Base-by-base conservation (phyloP, 768 basidiomycete genomes). In the Mycena kentingensis region DNA sequence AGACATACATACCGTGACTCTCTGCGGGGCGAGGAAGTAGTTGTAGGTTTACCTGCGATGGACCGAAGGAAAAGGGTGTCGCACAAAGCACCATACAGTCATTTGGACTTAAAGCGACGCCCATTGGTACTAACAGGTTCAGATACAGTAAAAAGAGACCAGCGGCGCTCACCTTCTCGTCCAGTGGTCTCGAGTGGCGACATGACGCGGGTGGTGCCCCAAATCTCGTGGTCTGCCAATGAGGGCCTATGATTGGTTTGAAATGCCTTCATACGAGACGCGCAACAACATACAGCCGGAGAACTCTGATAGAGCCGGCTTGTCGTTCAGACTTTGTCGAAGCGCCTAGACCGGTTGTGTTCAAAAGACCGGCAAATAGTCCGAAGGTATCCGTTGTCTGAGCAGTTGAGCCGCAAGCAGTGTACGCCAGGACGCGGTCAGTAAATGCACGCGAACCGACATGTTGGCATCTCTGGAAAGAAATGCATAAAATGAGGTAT, bases 51-150 rank as follows among this genome's bases (percentile, higher is more conserved):
- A 70, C 73, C 57, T 71, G 72, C 12, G 67, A 54, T 12, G 71
- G 61, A 57, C 69, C 72, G 25, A 72, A 57, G 29, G 79, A 72
- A 2, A 78, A 74, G 5, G 85, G 77, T 4, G 79, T 57, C 7
- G 79, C 76, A 59, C 81, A 85, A 8, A 88, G 54, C 34, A 88
- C 70, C 11, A 72, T 67, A 44, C 74, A 69, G 59, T 86, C 46
- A 50, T 55, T 89, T 27, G 80, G 87, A 4, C 90, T 91, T 3
- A 77, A 48, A 1, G 69, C 67, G 15, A 79, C 76, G 53, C 73
- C 77, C 24, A 83, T 63, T 3, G 87, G 85, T 51, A 87, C 88
- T 91, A 55, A 15, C 43, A 12, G 37, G 53, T 59, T 35, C 21
- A 51, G 35, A 31, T 29, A 49, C 39, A 43, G 21, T 19, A 29